Evolutionary conservation across 2,329 filamentous ascomycete genomes (phyloP), one percentile per base, ranked within the genome.

Genomic region (Domatiomyces globalis): DNA sequence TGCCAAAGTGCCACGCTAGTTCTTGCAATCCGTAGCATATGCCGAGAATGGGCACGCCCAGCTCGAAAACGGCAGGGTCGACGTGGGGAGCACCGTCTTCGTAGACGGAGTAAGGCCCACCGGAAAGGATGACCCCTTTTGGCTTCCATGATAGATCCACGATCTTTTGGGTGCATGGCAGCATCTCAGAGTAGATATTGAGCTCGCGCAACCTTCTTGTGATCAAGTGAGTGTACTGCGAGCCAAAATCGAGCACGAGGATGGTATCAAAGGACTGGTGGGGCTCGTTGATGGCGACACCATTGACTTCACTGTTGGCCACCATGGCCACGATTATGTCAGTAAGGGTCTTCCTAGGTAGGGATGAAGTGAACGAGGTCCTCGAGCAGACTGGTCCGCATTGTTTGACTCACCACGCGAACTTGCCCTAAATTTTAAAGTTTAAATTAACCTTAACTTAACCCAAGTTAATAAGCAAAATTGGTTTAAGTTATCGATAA

Each of bases 171-270:
- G 84, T 94, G 69, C 88, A 94, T 19, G 85, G 85, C 44, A 94
- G 79, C 82, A 94, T 84, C 72, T 95, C 88, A 55, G 81, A 81
- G 73, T 85, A 95, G 66, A 94, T 78, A 71, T 83, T 84, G 68
- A 94, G 77, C 61, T 84, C 80, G 60, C 87, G 78, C 25, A 94
- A 76, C 33, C 86, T 79, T 50, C 86, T 76, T 8, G 81, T 80
- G 63, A 89, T 87, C 42, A 89, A 73, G 66, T 88, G 84, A 43
- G 79, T 81, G 63, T 82, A 84, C 68, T 86, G 83, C 20, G 78
- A 83, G 58, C 64, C 64, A 57, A 66, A 66, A 46, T 66, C 64
- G 42, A 66, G 60, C n/a, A 66, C 59, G 22, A 66, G 56, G 51
- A 66, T 61, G 5, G 62, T 67, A 54, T 67, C 64, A 53, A 67